phyloP scores from a whole-genome alignment of 2,329 filamentous ascomycete species.

The Fusarium ambrosium region DNA sequence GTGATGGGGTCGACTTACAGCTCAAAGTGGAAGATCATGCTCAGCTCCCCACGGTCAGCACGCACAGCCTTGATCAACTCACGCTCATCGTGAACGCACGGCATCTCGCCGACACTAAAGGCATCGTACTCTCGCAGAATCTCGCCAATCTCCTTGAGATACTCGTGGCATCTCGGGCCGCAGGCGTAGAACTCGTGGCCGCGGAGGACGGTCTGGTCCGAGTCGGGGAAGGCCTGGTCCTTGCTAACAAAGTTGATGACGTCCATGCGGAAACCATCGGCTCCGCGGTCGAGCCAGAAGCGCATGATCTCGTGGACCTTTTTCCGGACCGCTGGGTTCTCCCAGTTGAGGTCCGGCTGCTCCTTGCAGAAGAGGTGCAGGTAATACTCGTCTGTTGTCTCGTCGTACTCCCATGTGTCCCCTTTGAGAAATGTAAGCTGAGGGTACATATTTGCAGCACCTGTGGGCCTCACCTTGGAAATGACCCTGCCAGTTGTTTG shows the following conservation, averaged over 20 bases:
- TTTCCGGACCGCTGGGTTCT: conserved; percentile 73
- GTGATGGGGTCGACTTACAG: conserved; percentile 55
- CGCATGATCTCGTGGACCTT: conserved; percentile 77
- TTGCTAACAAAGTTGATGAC: conserved; percentile 78
- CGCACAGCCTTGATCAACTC: conserved; percentile 65
- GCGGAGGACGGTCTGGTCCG: conserved; percentile 49
- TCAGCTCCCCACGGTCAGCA: conserved; percentile 70
- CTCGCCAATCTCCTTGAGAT: conserved; percentile 59
- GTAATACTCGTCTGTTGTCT: conserved; percentile 66
- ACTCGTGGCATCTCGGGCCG: conserved; percentile 63
- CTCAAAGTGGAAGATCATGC: conserved; percentile 82
- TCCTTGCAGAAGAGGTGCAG: conserved; percentile 78
- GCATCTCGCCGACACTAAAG: conserved; percentile 68
- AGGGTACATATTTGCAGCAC: not conserved
- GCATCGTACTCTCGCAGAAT: conserved; percentile 62
- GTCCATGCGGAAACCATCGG: conserved; percentile 76
- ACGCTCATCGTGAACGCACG: conserved; percentile 57
- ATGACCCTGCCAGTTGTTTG: conserved; percentile 68
- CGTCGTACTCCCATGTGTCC: conserved; percentile 64
- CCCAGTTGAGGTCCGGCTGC: conserved; percentile 86
- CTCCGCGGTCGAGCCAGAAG: conserved; percentile 80
- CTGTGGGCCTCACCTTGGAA: conserved; percentile 51
- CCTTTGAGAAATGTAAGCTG: conserved; percentile 47
- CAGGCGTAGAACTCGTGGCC: conserved; percentile 65
- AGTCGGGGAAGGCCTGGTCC: conserved; percentile 67